Evolutionary conservation across 2,329 filamentous ascomycete species (phyloP).

Genomic region (Plenodomus lindquistii): DNA sequence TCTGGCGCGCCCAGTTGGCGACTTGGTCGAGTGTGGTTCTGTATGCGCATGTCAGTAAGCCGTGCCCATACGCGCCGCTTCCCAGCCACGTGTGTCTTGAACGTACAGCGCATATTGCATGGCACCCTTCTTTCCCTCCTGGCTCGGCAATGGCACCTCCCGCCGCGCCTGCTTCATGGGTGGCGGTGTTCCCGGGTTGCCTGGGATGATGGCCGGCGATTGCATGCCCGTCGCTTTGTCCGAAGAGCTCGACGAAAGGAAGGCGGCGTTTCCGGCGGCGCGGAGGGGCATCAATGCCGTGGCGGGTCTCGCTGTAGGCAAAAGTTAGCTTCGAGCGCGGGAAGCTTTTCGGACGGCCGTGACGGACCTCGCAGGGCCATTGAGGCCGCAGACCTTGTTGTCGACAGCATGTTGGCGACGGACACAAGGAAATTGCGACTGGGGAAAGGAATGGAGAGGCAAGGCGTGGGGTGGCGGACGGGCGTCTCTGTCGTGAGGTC

Average conservation of each 20-base stretch:
- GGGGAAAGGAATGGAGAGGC: conserved; percentile 43
- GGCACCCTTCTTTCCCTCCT: conserved; percentile 77
- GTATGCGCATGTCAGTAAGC: conserved; percentile 19
- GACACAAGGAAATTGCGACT: conserved; percentile 38
- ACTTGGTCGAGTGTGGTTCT: conserved; percentile 82
- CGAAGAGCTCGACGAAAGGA: conserved; percentile 67
- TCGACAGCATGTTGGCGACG: conserved; percentile 53
- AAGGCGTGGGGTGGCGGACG: conserved; percentile 38
- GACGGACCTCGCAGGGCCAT: conserved; percentile 59
- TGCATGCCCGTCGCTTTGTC: conserved; percentile 64
- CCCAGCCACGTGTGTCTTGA: background rate
- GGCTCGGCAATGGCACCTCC: conserved; percentile 76
- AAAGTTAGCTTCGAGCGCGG: conserved; percentile 29
- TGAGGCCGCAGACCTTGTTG: conserved; percentile 56
- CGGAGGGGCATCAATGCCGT: conserved; percentile 66
- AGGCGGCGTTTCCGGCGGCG: conserved; percentile 61
- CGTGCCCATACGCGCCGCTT: background rate
- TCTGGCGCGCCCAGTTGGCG: conserved; percentile 83
- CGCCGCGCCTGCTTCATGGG: conserved; percentile 61
- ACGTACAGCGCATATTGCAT: conserved; percentile 87
- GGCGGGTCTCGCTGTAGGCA: conserved; percentile 65
- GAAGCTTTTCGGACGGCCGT: conserved; percentile 16
- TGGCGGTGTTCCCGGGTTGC: conserved; percentile 56
- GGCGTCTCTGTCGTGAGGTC: background rate
- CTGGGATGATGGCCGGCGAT: conserved; percentile 57